phyloP scores from a whole-genome alignment of 176 grass and related monocot species.

The Canna indica region DNA sequence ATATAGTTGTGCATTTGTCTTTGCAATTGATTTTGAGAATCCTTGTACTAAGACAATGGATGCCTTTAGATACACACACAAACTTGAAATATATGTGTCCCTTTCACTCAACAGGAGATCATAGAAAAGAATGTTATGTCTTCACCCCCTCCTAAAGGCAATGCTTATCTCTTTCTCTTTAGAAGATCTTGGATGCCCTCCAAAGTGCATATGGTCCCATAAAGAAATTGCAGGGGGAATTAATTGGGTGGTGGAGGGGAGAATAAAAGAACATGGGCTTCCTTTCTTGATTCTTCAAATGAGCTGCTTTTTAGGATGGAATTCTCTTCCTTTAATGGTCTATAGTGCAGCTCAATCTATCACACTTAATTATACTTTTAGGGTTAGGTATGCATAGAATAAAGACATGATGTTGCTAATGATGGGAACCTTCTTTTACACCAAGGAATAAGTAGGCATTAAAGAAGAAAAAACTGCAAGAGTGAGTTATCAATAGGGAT shows the following conservation, averaged over 20 bases:
- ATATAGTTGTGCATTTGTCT: not conserved
- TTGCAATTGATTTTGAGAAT: not conserved
- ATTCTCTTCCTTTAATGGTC: not conserved
- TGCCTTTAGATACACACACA: not conserved
- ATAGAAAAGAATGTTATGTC: conserved; percentile 2
- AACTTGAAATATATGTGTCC: not conserved
- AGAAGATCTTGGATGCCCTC: conserved; percentile 17
- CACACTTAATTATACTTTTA: not conserved
- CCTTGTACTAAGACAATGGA: conserved; percentile 10
- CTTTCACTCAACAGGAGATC: conserved; percentile 1
- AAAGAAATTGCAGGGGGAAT: conserved; percentile 15
- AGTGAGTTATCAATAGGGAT: no score
- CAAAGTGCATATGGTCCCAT: conserved; percentile 14
- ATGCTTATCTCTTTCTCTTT: conserved; percentile 14
- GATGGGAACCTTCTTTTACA: not conserved
- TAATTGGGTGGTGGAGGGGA: not conserved
- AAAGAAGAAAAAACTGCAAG: not conserved
- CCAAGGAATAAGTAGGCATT: not conserved
- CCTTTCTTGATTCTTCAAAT: conserved; percentile 2
- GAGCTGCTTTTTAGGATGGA: not conserved
- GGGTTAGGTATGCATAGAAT: not conserved
- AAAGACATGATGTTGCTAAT: not conserved
- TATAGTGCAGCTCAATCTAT: not conserved
- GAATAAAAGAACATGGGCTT: conserved; percentile 4
- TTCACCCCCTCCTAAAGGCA: conserved; percentile 5